Conservation (phyloP, 2,329 filamentous ascomycete genomes). For the Ceratocystiopsis minuta region DNA sequence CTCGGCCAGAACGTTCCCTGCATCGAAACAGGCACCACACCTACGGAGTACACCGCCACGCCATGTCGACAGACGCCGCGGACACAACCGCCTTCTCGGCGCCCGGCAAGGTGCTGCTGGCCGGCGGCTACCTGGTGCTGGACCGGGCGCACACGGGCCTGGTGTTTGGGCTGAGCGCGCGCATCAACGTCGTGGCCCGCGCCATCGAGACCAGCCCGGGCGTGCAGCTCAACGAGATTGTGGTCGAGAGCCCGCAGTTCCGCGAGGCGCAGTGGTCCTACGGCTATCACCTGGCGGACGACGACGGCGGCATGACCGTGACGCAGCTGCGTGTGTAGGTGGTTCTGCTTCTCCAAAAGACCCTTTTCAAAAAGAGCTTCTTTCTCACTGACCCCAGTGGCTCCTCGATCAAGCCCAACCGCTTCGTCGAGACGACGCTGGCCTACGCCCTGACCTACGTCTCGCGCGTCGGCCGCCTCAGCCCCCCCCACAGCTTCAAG, state of each 20-base stretch:
- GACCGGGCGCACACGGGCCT: conserved; percentile 71
- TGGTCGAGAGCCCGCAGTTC: conserved; percentile 87
- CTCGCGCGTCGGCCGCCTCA: conserved; percentile 22
- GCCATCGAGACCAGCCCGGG: conserved; percentile 41
- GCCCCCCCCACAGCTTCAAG: conserved; percentile 33
- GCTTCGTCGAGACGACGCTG: conserved; percentile 84
- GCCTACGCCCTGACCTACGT: conserved; percentile 78
- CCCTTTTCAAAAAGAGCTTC: too few species aligned
- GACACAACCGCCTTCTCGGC: conserved; percentile 53
- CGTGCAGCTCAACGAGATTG: conserved; percentile 51
- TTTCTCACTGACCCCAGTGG: conserved; percentile 3
- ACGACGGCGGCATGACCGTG: conserved; percentile 62
- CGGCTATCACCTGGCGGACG: conserved; percentile 50
- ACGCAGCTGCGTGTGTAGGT: conserved; percentile 65
- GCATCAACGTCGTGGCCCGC: conserved; percentile 46
- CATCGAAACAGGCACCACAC: not conserved
- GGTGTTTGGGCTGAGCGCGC: conserved; percentile 47
- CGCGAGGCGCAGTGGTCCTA: conserved; percentile 76
- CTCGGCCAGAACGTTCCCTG: too few species aligned
- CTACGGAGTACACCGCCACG: not conserved
- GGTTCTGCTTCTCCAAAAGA: conserved; percentile 22
- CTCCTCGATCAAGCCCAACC: conserved; percentile 32
- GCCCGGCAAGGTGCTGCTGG: conserved; percentile 87
- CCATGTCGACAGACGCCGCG: conserved; percentile 4
- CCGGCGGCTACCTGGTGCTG: conserved; percentile 87